phyloP scores from a whole-genome alignment of 257 asterid genomes.

The Nicotiana otophora region DNA sequence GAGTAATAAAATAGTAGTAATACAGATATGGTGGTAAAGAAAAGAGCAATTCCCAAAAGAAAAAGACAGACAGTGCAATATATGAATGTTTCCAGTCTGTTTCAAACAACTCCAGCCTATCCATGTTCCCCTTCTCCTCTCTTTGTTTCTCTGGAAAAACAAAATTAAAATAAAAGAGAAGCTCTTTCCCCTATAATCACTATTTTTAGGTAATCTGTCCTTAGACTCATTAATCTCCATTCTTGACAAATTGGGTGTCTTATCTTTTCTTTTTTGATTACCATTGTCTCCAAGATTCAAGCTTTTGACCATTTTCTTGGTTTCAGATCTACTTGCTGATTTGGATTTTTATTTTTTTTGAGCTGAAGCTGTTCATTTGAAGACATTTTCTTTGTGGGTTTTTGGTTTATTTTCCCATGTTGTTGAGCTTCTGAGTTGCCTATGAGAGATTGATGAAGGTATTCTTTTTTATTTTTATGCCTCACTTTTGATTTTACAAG shows the following conservation, averaged over 20 bases:
- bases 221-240: neutral
- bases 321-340: conserved; percentile 44
- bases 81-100: conserved; percentile 52
- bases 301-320: conserved; percentile 10
- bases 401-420: neutral
- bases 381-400: conserved; percentile 12
- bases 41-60: conserved; percentile 21
- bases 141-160: neutral
- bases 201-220: neutral
- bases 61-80: neutral
- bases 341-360: neutral
- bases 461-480: conserved; percentile 10
- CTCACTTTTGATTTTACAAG: conserved; percentile 12
- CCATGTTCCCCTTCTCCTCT: conserved; percentile 17
- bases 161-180: neutral
- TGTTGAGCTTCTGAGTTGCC: neutral
- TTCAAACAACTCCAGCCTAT: conserved; percentile 30
- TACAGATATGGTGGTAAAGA: conserved; percentile 18
- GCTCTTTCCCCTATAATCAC: neutral
- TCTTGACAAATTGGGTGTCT: neutral
- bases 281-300: neutral
- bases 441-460: conserved; percentile 28
- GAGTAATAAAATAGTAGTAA: conserved; percentile 13
- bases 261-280: neutral
- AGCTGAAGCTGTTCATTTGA: neutral